phyloP scores from a whole-genome alignment of 2,329 filamentous ascomycete species.

The Apiospora sp. region DNA sequence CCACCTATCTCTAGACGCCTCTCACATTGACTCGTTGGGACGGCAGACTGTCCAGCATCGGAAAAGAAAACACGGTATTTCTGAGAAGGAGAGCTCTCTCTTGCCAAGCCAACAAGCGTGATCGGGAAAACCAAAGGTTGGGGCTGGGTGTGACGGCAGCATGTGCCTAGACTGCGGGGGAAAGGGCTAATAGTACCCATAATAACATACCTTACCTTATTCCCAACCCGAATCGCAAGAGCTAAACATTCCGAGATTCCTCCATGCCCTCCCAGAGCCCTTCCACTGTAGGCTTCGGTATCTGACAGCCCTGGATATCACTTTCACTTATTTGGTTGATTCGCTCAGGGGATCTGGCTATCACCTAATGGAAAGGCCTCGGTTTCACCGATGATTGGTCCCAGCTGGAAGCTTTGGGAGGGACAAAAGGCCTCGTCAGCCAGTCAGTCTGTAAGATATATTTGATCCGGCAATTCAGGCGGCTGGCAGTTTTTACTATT shows the following conservation, averaged over 20 bases:
- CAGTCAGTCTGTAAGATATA: background rate
- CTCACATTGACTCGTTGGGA: background rate
- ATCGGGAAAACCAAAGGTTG: background rate
- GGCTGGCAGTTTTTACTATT: background rate
- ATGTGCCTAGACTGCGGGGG: conserved; percentile 16
- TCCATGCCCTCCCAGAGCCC: background rate
- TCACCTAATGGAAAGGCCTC: background rate
- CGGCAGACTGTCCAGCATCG: background rate
- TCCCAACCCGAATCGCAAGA: background rate
- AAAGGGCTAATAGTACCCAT: background rate
- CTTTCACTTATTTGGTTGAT: background rate
- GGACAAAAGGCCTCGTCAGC: background rate
- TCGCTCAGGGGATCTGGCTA: background rate
- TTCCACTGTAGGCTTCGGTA: background rate
- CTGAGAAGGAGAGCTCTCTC: background rate
- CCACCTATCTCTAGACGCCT: background rate
- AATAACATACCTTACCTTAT: background rate
- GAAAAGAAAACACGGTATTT: background rate
- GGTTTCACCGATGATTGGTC: background rate
- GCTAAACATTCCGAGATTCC: conserved; percentile 15
- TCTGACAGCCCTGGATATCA: background rate
- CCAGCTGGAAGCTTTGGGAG: background rate
- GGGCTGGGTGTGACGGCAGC: conserved; percentile 18
- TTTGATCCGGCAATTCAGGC: background rate
- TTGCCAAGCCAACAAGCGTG: conserved; percentile 6